Evolutionary conservation across 257 asterid genomes (phyloP).

Genomic region (Petrea volubilis): DNA sequence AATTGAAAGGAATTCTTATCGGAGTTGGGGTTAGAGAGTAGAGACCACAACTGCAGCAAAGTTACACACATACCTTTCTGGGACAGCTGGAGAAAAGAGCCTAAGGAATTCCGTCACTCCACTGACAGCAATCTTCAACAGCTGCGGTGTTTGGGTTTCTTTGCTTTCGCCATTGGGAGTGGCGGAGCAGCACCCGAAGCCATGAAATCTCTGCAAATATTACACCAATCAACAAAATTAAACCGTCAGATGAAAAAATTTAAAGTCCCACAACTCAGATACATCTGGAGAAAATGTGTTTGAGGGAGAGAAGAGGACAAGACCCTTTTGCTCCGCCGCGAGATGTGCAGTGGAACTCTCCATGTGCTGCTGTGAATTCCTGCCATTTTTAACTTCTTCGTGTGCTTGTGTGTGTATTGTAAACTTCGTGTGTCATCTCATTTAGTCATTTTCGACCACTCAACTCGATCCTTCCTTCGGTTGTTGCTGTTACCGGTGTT

Average conservation of each 20-base stretch:
- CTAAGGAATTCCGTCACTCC: conserved; percentile 67
- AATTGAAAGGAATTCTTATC: too few relatives aligned
- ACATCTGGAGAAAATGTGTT: neutral
- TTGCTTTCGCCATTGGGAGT: conserved; percentile 35
- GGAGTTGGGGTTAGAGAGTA: too few relatives aligned
- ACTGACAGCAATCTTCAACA: conserved; percentile 60
- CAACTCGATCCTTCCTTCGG: neutral
- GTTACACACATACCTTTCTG: conserved; percentile 27
- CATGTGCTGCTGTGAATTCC: conserved; percentile 21
- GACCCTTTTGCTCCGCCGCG: conserved; percentile 24
- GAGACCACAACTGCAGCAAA: too few relatives aligned
- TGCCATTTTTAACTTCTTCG: conserved; percentile 24
- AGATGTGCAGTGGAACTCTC: neutral
- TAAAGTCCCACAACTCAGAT: neutral
- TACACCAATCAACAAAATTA: neutral
- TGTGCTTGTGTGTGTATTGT: neutral
- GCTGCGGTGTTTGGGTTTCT: conserved; percentile 47
- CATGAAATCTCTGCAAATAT: conserved; percentile 31
- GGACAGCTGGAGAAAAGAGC: conserved; percentile 41
- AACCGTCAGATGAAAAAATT: neutral
- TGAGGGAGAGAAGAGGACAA: neutral
- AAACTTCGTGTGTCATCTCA: neutral
- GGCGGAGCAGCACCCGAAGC: conserved; percentile 54
- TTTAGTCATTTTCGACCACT: conserved; percentile 10
- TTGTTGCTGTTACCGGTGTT: too few relatives aligned